phyloP scores from a whole-genome alignment of 1,139 yeast genomes.

The Dujonia santamariae region DNA sequence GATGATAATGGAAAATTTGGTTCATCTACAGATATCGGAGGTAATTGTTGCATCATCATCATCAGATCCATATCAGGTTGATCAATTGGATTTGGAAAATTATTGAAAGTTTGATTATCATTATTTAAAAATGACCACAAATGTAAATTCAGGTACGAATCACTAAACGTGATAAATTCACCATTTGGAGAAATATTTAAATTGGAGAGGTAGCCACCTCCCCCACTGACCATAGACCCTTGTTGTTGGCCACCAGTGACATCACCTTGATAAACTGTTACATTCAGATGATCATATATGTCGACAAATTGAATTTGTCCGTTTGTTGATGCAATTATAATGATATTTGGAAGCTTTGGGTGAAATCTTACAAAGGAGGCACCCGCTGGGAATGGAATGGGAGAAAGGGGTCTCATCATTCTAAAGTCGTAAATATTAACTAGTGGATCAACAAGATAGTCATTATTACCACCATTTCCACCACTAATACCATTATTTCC shows the following conservation, averaged over 20 bases:
- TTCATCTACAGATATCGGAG: conserved; percentile 31
- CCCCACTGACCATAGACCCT: background rate
- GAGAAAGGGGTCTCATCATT: conserved; percentile 69
- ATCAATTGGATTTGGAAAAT: conserved; percentile 48
- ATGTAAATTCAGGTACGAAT: conserved; percentile 61
- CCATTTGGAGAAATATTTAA: conserved; percentile 78
- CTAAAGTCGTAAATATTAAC: conserved; percentile 82
- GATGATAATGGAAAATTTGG: conserved; percentile 55
- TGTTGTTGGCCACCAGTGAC: background rate
- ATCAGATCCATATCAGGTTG: conserved; percentile 37
- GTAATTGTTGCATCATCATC: background rate
- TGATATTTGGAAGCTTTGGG: conserved; percentile 80
- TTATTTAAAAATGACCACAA: conserved; percentile 64
- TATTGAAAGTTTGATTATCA: conserved; percentile 37
- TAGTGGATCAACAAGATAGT: conserved; percentile 62
- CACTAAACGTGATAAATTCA: conserved; percentile 70
- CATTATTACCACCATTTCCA: conserved; percentile 11
- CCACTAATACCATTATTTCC: conserved; percentile 11
- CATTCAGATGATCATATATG: conserved; percentile 69
- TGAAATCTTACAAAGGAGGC: conserved; percentile 83
- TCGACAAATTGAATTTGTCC: conserved; percentile 90
- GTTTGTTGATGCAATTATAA: conserved; percentile 66
- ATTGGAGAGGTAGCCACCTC: conserved; percentile 38
- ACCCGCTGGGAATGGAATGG: conserved; percentile 87
- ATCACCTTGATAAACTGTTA: conserved; percentile 61